Conservation (phyloP, 805 yeast species). For the Saccharomycopsis sp. region DNA sequence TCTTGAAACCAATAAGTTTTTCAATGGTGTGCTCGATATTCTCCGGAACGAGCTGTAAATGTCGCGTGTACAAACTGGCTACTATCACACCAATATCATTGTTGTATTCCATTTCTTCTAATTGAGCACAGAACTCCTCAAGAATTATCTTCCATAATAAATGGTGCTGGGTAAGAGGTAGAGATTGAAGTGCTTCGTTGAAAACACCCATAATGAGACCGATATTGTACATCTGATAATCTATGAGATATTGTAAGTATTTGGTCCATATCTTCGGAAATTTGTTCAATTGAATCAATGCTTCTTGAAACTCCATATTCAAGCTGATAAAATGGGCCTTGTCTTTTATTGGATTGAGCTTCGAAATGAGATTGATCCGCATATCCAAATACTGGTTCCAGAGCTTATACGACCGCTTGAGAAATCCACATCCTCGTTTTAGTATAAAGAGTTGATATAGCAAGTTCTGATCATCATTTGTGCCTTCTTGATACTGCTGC, state of each 20-base stretch:
- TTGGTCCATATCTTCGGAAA: constrained; percentile 48
- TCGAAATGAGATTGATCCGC: constrained; percentile 29
- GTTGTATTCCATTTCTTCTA: background rate
- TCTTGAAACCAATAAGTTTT: constrained; percentile 31
- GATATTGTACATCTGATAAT: constrained; percentile 28
- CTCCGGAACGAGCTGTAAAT: constrained; percentile 27
- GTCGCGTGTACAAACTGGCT: constrained; percentile 28
- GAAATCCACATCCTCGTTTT: constrained; percentile 42
- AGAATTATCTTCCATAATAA: constrained; percentile 40
- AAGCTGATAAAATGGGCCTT: constrained; percentile 31
- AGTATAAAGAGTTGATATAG: constrained; percentile 39
- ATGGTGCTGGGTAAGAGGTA: constrained; percentile 50
- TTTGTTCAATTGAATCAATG: constrained; percentile 37
- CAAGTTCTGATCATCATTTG: constrained; percentile 24
- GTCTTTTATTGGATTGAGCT: constrained; percentile 28
- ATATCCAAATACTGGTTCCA: constrained; percentile 48
- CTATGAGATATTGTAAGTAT: constrained; percentile 39
- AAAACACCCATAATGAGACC: constrained; percentile 38
- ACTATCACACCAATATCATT: constrained; percentile 16
- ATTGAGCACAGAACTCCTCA: background rate
- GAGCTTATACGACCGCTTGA: constrained; percentile 43
- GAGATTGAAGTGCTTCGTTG: constrained; percentile 40
- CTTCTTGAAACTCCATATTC: constrained; percentile 40
- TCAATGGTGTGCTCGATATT: constrained; percentile 30
- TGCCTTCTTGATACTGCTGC: constrained; percentile 20